Evolutionary conservation across 1,139 yeast species (phyloP).

Genomic region (Suhomyces maxii): DNA sequence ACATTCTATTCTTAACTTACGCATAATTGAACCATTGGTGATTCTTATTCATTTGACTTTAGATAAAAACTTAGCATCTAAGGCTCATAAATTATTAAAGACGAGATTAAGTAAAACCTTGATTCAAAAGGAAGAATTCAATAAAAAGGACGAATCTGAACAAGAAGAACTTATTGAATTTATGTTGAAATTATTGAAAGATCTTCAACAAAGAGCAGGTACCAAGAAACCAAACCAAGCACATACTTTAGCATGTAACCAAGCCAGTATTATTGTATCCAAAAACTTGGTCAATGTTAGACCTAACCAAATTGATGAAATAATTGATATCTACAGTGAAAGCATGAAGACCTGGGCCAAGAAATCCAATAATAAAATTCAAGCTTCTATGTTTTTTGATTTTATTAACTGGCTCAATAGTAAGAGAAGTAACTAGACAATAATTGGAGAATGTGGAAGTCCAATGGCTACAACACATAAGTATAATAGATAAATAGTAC

Average conservation of each 20-base stretch:
- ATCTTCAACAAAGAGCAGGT: constrained; percentile 42
- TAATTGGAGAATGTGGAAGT: not conserved
- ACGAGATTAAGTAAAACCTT: constrained; percentile 59
- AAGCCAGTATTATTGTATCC: constrained; percentile 60
- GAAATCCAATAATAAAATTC: constrained; percentile 48
- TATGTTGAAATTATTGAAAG: constrained; percentile 27
- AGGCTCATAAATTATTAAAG: constrained; percentile 72
- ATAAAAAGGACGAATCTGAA: constrained; percentile 15
- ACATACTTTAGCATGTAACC: constrained; percentile 57
- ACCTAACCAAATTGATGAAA: constrained; percentile 26
- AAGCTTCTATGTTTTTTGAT: constrained; percentile 69
- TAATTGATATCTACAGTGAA: constrained; percentile 57
- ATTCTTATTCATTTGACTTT: constrained; percentile 62
- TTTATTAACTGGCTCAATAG: constrained; percentile 77
- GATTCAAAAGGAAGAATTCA: constrained; percentile 23
- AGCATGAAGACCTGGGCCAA: constrained; percentile 64
- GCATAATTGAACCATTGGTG: constrained; percentile 60
- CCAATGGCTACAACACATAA: not conserved
- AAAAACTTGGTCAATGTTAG: constrained; percentile 51
- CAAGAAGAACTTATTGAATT: constrained; percentile 17
- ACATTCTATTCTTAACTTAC: constrained; percentile 40
- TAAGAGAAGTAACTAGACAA: constrained; percentile 21
- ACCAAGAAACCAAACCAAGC: constrained; percentile 48
- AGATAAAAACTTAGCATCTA: constrained; percentile 68
- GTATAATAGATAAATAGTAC: not conserved